Base-by-base conservation (phyloP, 140 eudicot species). In the Cichorium intybus region DNA sequence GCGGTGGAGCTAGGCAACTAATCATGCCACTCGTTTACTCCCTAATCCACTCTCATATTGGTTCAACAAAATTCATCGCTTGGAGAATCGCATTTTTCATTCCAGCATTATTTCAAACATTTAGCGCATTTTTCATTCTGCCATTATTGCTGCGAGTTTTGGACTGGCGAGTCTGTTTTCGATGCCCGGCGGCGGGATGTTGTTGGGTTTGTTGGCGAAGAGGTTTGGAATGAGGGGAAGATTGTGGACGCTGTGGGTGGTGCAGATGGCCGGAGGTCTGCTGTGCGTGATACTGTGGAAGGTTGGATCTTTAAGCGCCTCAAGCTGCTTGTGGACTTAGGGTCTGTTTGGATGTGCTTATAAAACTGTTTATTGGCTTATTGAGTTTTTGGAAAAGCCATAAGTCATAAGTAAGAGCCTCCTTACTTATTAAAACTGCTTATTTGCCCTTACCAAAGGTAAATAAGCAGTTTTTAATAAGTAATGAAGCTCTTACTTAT, bases 161-260 rank as follows among this genome's bases (percentile, higher is more conserved):
- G 97, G 97, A 24, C 34, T 90, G 54, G 95, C 88, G 8, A 90
- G 87, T 31, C 2, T 90, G 18, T 84, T 90, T 45, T 82, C 97
- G 1, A 57, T 95, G 69, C 97, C 95, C 0, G 90, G 87, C 0
- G 95, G 95, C 2, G 97, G 97, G 41, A 68, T 80, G 0, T 7
- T 84, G 49, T 90, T 94, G 18, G 97, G 87, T 74, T 1, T 77
- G 3, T 65, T 89, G 73, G 87, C 87, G n/a, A 71, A 68, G 41
- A 84, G 77, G 82, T 90, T 35, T 55, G 97, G 97, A 3, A 90
- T 90, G 94, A 70, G 92, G 67, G 97, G 96, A 0, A 74, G 97
- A 62, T 57, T 90, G 16, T 90, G 97, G 97, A 64, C 88, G 7
- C 56, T 85, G 68, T 90, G 87, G 85, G 49, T 82, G 37, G 82